These are phyloP conservation scores for Cercospora sesami DNA, from an alignment of 2,329 filamentous ascomycete genomes.

Conservation along the genomic window DNA sequence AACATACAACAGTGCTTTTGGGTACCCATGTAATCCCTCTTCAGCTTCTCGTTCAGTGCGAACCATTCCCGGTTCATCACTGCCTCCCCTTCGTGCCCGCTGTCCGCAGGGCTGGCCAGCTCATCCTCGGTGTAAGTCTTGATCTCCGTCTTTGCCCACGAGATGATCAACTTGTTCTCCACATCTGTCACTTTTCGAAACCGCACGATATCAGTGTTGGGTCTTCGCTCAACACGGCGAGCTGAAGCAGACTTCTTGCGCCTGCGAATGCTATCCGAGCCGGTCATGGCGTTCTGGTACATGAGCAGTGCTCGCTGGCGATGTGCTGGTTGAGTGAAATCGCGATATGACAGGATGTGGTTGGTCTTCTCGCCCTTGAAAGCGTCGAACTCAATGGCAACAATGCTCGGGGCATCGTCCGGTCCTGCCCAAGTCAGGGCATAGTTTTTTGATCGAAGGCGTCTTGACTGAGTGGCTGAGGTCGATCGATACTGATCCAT, in stretches of 20 bases:
- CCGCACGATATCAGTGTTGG: slow-evolving; percentile 17
- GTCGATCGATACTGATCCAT: background rate
- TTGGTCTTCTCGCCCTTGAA: slow-evolving; percentile 38
- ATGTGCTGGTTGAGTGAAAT: slow-evolving; percentile 33
- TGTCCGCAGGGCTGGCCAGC: slow-evolving; percentile 33
- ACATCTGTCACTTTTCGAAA: slow-evolving; percentile 37
- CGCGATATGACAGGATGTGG: slow-evolving; percentile 38
- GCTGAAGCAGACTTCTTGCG: slow-evolving; percentile 18
- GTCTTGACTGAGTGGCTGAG: slow-evolving; percentile 25
- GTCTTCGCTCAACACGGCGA: slow-evolving; percentile 12
- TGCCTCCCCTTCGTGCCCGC: slow-evolving; percentile 35
- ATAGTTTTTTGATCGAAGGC: slow-evolving; percentile 27
- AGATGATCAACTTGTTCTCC: slow-evolving; percentile 33
- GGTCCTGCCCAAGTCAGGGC: slow-evolving; percentile 27
- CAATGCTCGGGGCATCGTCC: slow-evolving; percentile 35
- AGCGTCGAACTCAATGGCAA: slow-evolving; percentile 48
- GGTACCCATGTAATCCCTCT: slow-evolving; percentile 34
- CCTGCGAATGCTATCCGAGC: slow-evolving; percentile 11
- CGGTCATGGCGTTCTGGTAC: slow-evolving; percentile 26
- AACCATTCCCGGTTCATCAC: slow-evolving; percentile 41
- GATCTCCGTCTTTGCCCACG: slow-evolving; percentile 37
- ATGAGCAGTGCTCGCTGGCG: slow-evolving; percentile 31
- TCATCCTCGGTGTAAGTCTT: slow-evolving; percentile 34
- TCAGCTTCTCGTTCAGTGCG: slow-evolving; percentile 36
- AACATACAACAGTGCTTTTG: slow-evolving; percentile 34